phyloP scores from a whole-genome alignment of 164 flowering plant genomes.

The Umbellularia californica region DNA sequence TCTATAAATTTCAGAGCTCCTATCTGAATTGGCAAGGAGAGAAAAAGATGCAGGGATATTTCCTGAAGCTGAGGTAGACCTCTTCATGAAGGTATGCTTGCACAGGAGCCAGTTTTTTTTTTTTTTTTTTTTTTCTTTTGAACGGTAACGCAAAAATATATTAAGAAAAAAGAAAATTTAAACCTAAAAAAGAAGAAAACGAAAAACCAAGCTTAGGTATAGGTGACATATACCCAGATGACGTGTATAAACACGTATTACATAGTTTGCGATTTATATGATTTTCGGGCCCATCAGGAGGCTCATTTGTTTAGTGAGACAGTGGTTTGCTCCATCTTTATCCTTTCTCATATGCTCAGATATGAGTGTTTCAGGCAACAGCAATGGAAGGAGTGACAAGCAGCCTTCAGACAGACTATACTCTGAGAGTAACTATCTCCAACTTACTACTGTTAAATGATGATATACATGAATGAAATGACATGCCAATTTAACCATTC shows the following conservation, averaged over 20 bases:
- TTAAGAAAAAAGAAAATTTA: too few species aligned
- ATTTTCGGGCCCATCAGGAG: too few species aligned
- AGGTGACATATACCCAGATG: too few species aligned
- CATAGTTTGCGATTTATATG: too few species aligned
- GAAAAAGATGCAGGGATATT: slow-evolving; percentile 80
- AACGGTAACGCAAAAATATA: too few species aligned
- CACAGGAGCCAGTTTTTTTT: neutral
- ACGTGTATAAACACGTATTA: too few species aligned
- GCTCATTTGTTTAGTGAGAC: too few species aligned
- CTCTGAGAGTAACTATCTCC: slow-evolving; percentile 56
- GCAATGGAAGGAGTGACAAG: slow-evolving; percentile 82
- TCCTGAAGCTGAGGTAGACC: slow-evolving; percentile 89
- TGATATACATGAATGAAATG: neutral
- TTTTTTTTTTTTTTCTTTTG: too few species aligned
- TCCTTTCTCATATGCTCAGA: neutral
- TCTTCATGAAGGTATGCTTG: slow-evolving; percentile 81
- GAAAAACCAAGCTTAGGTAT: too few species aligned
- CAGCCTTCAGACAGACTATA: slow-evolving; percentile 89
- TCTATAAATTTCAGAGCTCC: slow-evolving; percentile 44
- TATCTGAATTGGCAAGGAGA: slow-evolving; percentile 77
- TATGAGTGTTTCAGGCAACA: slow-evolving; percentile 48
- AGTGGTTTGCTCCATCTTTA: too few species aligned
- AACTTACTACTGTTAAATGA: neutral
- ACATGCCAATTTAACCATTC: neutral
- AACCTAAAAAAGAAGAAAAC: too few species aligned